Evolutionary conservation across 176 grass and related monocot species (phyloP).

Genomic region (Oryza meyeriana): DNA sequence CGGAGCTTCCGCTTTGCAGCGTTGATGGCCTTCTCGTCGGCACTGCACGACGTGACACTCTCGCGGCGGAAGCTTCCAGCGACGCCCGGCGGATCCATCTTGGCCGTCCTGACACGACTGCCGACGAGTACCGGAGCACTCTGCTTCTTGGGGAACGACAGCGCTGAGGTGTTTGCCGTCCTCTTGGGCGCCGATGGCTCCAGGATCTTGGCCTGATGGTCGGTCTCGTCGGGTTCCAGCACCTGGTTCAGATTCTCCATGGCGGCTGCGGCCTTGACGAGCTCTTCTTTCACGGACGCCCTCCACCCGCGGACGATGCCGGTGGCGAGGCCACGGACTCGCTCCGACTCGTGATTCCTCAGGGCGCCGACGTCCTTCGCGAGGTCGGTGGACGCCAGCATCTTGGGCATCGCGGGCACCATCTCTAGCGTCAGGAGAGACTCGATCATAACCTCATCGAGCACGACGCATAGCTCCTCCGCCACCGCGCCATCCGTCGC

Average conservation of each 20-base stretch:
- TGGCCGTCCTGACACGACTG: too few species aligned
- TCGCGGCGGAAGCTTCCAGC: background rate
- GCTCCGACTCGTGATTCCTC: background rate
- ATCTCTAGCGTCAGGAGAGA: background rate
- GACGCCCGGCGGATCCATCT: background rate
- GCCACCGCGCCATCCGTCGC: background rate
- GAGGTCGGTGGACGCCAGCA: background rate
- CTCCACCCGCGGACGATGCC: background rate
- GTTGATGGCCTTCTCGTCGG: background rate
- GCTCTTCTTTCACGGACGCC: background rate
- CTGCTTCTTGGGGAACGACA: background rate
- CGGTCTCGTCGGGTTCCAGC: background rate
- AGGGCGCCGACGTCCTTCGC: background rate
- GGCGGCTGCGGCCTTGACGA: background rate
- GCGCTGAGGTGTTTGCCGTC: background rate
- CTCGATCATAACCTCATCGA: background rate
- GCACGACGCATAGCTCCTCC: background rate
- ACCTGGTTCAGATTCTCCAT: background rate
- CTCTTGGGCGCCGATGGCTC: background rate
- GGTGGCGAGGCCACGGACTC: slow-evolving; percentile 5
- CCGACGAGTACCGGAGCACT: background rate
- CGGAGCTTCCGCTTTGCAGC: background rate
- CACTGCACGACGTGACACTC: too few species aligned
- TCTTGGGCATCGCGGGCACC: background rate
- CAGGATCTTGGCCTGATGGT: background rate